Conservation (phyloP, 2,329 filamentous ascomycete genomes). For the Xylaria arbuscula region DNA sequence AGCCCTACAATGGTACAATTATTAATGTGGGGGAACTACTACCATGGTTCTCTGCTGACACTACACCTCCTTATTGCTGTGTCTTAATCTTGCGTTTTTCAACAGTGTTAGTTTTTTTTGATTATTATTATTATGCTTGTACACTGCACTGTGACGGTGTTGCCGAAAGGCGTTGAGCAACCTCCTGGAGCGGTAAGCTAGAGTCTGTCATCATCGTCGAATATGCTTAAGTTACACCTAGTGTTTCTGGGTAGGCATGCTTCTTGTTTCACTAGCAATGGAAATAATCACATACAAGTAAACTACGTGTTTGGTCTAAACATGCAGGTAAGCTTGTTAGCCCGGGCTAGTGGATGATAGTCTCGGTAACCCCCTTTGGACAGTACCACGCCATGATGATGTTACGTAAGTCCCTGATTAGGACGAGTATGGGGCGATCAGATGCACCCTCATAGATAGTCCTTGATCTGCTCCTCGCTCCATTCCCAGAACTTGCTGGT, state of each 20-base stretch:
- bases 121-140: not conserved
- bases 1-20: not conserved
- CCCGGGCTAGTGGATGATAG: not conserved
- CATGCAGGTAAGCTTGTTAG: slow-evolving; percentile 4
- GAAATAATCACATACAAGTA: not conserved
- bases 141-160: not conserved
- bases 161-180: not conserved
- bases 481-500: slow-evolving; percentile 3
- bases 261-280: not conserved
- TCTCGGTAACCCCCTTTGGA: not conserved
- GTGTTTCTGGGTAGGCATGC: not conserved
- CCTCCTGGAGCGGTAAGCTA: no score
- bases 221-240: not conserved
- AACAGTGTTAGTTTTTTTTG: not conserved
- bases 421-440: not conserved
- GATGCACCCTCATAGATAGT: not conserved
- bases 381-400: not conserved
- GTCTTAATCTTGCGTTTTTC: not conserved
- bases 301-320: no score
- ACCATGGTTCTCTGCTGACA: not conserved
- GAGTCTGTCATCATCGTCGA: not conserved
- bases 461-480: slow-evolving; percentile 1
- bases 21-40: not conserved
- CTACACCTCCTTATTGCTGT: not conserved
- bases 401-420: not conserved